Percentiles rank a stretch among this genome's conserved stretches.
These are phyloP conservation scores for Malus sieversii DNA, from an alignment of 306 rosid species.

Conservation along the genomic window DNA sequence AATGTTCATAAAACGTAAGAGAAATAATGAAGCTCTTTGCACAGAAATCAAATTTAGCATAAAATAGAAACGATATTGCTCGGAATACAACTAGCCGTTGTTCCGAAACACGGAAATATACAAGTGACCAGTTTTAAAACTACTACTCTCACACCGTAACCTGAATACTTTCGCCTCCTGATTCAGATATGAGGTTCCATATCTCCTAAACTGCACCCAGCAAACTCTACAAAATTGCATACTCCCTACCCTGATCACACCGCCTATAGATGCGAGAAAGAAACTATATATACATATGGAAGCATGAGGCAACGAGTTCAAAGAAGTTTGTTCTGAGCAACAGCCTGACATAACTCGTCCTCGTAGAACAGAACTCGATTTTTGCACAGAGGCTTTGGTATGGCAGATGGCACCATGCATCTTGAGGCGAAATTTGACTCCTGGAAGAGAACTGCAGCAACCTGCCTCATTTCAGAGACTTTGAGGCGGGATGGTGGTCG, in stretches of 20 bases:
- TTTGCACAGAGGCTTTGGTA: conserved; percentile 74
- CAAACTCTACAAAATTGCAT: conserved; percentile 56
- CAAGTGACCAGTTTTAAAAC: conserved; percentile 30
- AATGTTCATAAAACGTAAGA: neutral
- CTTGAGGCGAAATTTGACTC: conserved; percentile 66
- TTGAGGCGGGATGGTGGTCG: conserved; percentile 89
- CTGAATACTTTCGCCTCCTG: conserved; percentile 27
- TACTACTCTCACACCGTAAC: conserved; percentile 33
- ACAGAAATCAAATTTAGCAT: neutral
- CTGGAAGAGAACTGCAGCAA: conserved; percentile 88
- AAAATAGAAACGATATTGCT: neutral
- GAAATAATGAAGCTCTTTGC: neutral
- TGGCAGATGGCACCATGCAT: conserved; percentile 63
- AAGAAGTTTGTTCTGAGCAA: conserved; percentile 88
- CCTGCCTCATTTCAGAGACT: conserved; percentile 78
- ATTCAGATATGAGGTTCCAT: conserved; percentile 41
- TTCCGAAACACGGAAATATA: conserved; percentile 31
- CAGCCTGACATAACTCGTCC: conserved; percentile 93
- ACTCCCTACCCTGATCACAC: conserved; percentile 32
- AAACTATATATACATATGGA: conserved; percentile 42
- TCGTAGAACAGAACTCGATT: conserved; percentile 87
- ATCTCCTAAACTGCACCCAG: conserved; percentile 42
- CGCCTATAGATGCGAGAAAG: conserved; percentile 14
- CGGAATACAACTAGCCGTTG: conserved; percentile 13
- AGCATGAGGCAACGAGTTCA: conserved; percentile 26